Evolutionary conservation across 1,284 basidiomycete species (phyloP), one percentile per base, ranked within the genome.

Genomic region (Amylostereum chailletii): DNA sequence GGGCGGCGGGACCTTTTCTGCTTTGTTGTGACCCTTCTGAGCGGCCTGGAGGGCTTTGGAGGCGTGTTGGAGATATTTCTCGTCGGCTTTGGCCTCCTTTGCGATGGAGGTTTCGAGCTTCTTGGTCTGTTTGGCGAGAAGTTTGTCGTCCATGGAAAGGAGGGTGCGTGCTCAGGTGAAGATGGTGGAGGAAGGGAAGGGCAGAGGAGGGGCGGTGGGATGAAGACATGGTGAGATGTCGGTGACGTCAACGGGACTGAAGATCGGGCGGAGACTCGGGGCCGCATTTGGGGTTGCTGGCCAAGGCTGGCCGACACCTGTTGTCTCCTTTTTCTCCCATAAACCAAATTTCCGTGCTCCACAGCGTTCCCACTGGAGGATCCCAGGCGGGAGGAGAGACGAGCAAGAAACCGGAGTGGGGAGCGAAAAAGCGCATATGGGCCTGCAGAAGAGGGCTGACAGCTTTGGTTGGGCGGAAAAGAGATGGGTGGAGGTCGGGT

Each of bases 61-160:
- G 41, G 68, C 65, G 45, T 69, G 65, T 48, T 71, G 64, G 52
- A 80, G 59, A 46, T 60, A 65, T 41, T 67, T 66, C 53, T 76
- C 70, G 56, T 79, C 78, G 7, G 64, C 59, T 52, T 69, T 71
- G 9, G 70, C 68, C 54, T 79, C 76, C 49, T 68, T 70, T 4
- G 63, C 57, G 37, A 77, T 60, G 32, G 65, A 61, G 51, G 74
- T 75, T 57, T 79, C 75, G 42, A 74, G 55, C 55, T 72, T 67
- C 60, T 74, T 76, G 48, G 60, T 52, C 36, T 64, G 59, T 4
- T 60, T 53, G 51, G 62, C 57, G 43, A 53, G 54, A 36, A 58
- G 58, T 46, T 41, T 54, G 44, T 32, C 47, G 52, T 46, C 49
- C 33, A 54, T 53, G 41, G 57, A 40, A 40, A 7, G 39, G 39